A percentile compares a stretch with the other conserved stretches of the same genome.
These are phyloP conservation scores for Chenopodium formosanum DNA, from an alignment of 148 eudicot species.

Conservation along the genomic window DNA sequence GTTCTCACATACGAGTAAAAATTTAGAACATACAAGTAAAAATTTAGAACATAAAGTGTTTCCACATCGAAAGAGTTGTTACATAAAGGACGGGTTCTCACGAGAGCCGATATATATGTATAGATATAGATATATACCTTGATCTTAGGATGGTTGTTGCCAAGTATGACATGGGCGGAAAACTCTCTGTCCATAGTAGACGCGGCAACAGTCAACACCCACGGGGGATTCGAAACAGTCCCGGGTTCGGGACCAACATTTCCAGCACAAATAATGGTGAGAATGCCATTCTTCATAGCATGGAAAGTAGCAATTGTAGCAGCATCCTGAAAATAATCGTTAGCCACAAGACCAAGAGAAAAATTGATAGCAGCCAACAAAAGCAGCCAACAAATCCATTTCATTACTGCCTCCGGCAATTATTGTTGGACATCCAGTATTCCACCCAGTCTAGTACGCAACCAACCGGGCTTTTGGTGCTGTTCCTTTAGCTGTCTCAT, in stretches of 20 bases:
- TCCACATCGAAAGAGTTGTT: too few relatives aligned
- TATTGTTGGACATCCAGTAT: too few relatives aligned
- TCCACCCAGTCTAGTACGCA: too few relatives aligned
- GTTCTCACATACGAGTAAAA: too few relatives aligned
- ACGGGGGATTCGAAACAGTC: not conserved
- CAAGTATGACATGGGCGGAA: not conserved
- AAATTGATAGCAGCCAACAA: not conserved
- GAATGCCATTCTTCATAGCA: not conserved
- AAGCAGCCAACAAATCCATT: not conserved
- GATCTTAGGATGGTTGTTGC: not conserved
- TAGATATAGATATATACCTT: not conserved
- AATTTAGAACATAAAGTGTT: too few relatives aligned
- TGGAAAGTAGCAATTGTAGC: not conserved
- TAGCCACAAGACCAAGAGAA: not conserved
- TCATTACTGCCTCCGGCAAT: too few relatives aligned
- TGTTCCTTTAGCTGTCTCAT: too few relatives aligned
- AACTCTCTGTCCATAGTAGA: not conserved
- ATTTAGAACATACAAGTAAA: too few relatives aligned
- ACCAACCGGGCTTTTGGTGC: too few relatives aligned
- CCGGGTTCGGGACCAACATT: not conserved
- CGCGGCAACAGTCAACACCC: not conserved
- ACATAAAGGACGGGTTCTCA: too few relatives aligned
- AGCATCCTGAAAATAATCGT: not conserved
- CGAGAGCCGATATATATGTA: too few relatives aligned
- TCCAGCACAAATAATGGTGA: not conserved